These are phyloP conservation scores for Lophiostoma macrostomum DNA, from an alignment of 495 filamentous ascomycete genomes.

Conservation along the genomic window DNA sequence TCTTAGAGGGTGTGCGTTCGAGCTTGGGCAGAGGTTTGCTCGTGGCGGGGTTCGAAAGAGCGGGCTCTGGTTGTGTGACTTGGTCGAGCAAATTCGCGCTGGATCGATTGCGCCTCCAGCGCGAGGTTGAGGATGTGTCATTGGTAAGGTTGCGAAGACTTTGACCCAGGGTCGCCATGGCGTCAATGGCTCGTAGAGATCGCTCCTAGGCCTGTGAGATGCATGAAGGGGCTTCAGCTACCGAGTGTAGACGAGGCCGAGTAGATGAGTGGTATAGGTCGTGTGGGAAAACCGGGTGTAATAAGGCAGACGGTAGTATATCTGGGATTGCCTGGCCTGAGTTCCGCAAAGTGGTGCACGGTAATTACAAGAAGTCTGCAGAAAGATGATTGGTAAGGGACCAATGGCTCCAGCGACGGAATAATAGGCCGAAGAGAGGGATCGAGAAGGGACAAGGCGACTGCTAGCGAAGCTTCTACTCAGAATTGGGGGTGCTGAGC, in stretches of 20 bases:
- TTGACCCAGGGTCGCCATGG: slow-evolving; percentile 28
- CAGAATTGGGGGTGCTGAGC: background rate
- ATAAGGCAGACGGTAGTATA: slow-evolving; percentile 16
- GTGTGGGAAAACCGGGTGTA: slow-evolving; percentile 3
- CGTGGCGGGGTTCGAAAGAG: background rate
- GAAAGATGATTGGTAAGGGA: slow-evolving; percentile 7
- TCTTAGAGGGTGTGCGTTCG: slow-evolving; percentile 36
- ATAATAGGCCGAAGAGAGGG: background rate
- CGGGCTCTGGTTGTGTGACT: slow-evolving; percentile 8
- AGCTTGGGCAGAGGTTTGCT: slow-evolving; percentile 25
- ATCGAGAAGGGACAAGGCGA: slow-evolving; percentile 4
- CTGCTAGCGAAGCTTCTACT: background rate
- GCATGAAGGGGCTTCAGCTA: slow-evolving; percentile 23
- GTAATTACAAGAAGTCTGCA: slow-evolving; percentile 8
- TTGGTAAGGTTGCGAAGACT: background rate
- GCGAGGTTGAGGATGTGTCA: slow-evolving; percentile 18
- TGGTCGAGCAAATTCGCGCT: slow-evolving; percentile 20
- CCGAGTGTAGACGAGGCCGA: background rate
- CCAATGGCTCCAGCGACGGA: background rate
- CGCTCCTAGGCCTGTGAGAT: slow-evolving; percentile 13
- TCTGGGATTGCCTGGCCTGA: slow-evolving; percentile 13
- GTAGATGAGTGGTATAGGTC: slow-evolving; percentile 2
- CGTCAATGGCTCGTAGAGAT: slow-evolving; percentile 16
- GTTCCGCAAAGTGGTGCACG: slow-evolving; percentile 17
- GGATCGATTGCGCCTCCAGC: slow-evolving; percentile 28